Conservation (phyloP, 192 early-diverging fungal genomes). For the Mycoemilia scoparia region DNA sequence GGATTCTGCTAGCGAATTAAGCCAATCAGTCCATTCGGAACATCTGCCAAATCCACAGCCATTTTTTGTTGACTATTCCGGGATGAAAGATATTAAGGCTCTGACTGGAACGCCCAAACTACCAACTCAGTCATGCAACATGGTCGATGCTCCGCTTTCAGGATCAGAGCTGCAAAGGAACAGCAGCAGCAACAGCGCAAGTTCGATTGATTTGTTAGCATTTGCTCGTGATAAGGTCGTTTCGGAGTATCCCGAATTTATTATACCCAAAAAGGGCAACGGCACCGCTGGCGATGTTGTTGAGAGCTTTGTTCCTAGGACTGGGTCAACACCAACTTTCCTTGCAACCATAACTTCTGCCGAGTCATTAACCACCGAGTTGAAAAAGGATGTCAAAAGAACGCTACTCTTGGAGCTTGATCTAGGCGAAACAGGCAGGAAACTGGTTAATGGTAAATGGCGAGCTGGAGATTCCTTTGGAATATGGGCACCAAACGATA, state of each 20-base stretch:
- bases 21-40: no score
- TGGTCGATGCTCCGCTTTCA: no score
- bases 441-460: slow-evolving; percentile 3
- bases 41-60: no score
- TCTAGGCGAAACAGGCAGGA: slow-evolving; percentile 9
- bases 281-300: no score
- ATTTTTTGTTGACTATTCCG: slow-evolving; percentile 16
- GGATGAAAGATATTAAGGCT: slow-evolving; percentile 11
- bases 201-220: no score
- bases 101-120: slow-evolving; percentile 16
- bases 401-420: slow-evolving; percentile 42
- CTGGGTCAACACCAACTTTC: slow-evolving; percentile 13
- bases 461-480: slow-evolving; percentile 60
- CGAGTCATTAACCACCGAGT: slow-evolving; percentile 36
- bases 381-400: slow-evolving; percentile 54
- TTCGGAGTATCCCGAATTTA: no score
- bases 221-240: no score
- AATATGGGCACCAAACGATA: slow-evolving; percentile 69
- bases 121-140: slow-evolving; percentile 7
- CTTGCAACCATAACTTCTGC: slow-evolving; percentile 32
- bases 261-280: no score
- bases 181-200: no score
- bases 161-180: no score
- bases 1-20: no score
- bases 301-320: no score